Conservation (phyloP, 2,329 filamentous ascomycete species). For the Microsporum ferrugineum region DNA sequence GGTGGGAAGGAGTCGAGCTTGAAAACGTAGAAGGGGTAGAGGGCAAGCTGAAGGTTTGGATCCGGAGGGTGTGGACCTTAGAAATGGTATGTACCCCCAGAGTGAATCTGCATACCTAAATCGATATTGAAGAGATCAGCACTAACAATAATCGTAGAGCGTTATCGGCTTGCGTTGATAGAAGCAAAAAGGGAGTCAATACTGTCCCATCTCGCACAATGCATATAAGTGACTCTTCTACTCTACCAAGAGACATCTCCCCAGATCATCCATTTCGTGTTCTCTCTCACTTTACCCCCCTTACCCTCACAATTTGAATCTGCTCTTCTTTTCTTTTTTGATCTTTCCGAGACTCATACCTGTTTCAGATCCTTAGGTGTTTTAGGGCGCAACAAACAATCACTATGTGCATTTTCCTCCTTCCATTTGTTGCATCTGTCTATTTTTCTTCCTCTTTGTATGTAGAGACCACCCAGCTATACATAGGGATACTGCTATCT, state of each 20-base stretch:
- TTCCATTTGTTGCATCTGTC: not conserved
- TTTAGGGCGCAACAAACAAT: slow-evolving; percentile 3
- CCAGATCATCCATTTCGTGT: not conserved
- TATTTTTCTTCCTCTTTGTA: not conserved
- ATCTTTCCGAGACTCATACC: not conserved
- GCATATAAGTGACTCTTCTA: not conserved
- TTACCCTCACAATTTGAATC: not conserved
- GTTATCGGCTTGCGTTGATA: slow-evolving; percentile 14
- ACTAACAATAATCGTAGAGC: slow-evolving; percentile 7
- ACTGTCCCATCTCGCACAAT: not conserved
- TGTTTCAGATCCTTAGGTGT: slow-evolving; percentile 1
- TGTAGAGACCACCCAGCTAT: not conserved
- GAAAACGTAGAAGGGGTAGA: slow-evolving; percentile 81
- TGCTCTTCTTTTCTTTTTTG: not conserved
- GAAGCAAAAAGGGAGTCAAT: not conserved
- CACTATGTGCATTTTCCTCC: not conserved
- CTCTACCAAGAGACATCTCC: not conserved
- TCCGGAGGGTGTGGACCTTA: slow-evolving; percentile 91
- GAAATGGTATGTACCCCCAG: slow-evolving; percentile 58
- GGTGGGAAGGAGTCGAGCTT: slow-evolving; percentile 97
- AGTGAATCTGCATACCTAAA: not conserved
- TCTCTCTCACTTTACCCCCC: not conserved
- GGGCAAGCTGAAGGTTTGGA: slow-evolving; percentile 94
- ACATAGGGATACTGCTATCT: not conserved
- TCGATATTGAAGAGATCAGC: slow-evolving; percentile 4